Percentiles rank a stretch among this genome's conserved stretches.
Conservation (phyloP, 495 filamentous ascomycete species). For the Talaromyces ruber region DNA sequence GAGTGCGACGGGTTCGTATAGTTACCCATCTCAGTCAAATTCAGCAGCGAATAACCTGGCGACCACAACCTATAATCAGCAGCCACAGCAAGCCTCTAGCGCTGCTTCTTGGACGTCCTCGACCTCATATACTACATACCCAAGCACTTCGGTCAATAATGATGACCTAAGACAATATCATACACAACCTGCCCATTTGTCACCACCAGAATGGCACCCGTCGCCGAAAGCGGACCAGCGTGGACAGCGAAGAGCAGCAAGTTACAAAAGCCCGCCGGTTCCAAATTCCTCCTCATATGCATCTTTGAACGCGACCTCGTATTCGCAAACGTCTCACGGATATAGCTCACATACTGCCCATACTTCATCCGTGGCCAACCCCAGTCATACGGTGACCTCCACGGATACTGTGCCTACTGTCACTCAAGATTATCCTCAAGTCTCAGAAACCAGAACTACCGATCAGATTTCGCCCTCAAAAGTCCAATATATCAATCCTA, state of each 20-base stretch:
- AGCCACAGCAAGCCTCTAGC: neutral
- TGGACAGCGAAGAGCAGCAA: neutral
- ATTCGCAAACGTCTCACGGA: neutral
- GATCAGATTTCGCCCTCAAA: neutral
- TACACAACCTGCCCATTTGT: neutral
- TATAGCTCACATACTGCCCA: neutral
- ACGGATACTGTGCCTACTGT: neutral
- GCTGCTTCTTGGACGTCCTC: neutral
- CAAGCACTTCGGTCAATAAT: neutral
- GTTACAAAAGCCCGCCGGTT: neutral
- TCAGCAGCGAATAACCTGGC: neutral
- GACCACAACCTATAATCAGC: neutral
- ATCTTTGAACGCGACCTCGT: neutral
- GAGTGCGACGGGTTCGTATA: neutral
- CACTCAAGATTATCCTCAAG: neutral
- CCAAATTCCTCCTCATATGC: neutral
- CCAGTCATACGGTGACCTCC: neutral
- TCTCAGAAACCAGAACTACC: neutral
- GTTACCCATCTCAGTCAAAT: neutral
- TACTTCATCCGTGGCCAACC: neutral
- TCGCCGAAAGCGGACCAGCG: neutral
- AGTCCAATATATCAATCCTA: constrained; percentile 13
- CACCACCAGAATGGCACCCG: neutral
- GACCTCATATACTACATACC: neutral
- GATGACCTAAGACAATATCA: neutral